These are phyloP conservation scores for Leccinum disarticulatum DNA, from an alignment of 768 basidiomycete genomes.

Conservation along the genomic window DNA sequence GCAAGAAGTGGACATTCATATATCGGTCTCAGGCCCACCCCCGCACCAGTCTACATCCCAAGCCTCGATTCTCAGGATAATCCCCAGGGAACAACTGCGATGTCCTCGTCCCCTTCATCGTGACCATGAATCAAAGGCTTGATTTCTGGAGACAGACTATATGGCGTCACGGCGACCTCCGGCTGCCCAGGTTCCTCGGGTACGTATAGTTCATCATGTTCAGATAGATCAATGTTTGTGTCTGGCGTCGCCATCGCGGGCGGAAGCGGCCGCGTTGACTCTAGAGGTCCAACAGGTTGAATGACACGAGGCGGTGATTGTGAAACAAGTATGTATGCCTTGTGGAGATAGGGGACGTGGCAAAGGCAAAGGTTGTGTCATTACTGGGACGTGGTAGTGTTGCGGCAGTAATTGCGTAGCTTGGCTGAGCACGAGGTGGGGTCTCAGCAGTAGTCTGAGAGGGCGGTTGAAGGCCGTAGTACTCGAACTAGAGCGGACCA, in stretches of 20 bases:
- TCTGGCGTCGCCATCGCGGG: too few relatives aligned
- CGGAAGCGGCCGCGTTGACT: too few relatives aligned
- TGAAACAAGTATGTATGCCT: conserved; percentile 8
- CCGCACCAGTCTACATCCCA: background rate
- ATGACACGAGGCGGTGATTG: conserved; percentile 4
- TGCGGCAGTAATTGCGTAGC: conserved; percentile 11
- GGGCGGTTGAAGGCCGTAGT: conserved; percentile 30
- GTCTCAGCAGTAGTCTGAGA: conserved; percentile 5
- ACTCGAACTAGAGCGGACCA: conserved; percentile 37
- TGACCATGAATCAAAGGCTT: conserved; percentile 10
- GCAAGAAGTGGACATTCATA: conserved; percentile 13
- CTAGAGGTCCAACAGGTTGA: too few relatives aligned
- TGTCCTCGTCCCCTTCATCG: conserved; percentile 25
- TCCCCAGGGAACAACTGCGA: conserved; percentile 45
- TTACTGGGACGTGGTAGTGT: conserved; percentile 9
- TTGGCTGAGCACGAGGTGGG: conserved; percentile 13
- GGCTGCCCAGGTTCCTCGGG: conserved; percentile 19
- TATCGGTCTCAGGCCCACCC: background rate
- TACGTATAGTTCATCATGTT: conserved; percentile 3
- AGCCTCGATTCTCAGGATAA: conserved; percentile 31
- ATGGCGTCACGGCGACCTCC: conserved; percentile 22
- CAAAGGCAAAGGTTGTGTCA: conserved; percentile 2
- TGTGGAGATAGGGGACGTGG: conserved; percentile 12
- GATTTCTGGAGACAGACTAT: conserved; percentile 27
- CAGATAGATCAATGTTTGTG: too few relatives aligned